Evolutionary conservation across 306 rosid genomes (phyloP).

Genomic region (Carpinus fangiana): DNA sequence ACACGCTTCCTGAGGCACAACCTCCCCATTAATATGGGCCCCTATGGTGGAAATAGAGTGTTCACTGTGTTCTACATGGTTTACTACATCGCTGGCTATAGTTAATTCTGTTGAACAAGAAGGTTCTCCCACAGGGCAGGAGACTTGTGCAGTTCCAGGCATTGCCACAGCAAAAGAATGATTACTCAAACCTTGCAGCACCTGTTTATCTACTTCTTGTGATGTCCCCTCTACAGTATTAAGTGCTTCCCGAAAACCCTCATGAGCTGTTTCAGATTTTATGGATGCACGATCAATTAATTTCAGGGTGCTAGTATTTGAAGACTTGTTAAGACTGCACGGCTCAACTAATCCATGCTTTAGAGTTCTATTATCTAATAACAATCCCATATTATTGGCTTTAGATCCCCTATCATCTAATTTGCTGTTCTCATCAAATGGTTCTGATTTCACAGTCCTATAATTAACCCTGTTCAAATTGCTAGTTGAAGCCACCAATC

Average conservation of each 20-base stretch:
- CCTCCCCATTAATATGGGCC: constrained; percentile 25
- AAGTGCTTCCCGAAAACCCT: constrained; percentile 32
- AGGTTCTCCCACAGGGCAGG: constrained; percentile 29
- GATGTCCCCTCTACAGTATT: constrained; percentile 38
- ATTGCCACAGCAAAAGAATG: constrained; percentile 28
- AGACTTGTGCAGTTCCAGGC: constrained; percentile 25
- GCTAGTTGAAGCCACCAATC: constrained; percentile 24
- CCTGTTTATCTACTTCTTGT: constrained; percentile 28
- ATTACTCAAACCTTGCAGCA: constrained; percentile 30
- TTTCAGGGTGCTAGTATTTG: constrained; percentile 25
- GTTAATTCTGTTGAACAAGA: constrained; percentile 38
- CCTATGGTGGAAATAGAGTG: constrained; percentile 17
- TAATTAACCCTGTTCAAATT: constrained; percentile 37
- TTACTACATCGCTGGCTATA: constrained; percentile 24
- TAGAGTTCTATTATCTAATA: constrained; percentile 35
- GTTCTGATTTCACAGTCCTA: constrained; percentile 71
- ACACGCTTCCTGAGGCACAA: constrained; percentile 35
- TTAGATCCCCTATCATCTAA: constrained; percentile 35
- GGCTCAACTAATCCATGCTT: constrained; percentile 44
- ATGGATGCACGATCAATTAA: constrained; percentile 39
- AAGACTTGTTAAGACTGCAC: constrained; percentile 33
- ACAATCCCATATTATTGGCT: constrained; percentile 26
- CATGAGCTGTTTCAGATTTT: constrained; percentile 53
- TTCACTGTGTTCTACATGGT: constrained; percentile 31
- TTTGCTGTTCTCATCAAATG: constrained; percentile 57